Conservation (phyloP, 257 asterid species). For the Nicotiana knightiana region DNA sequence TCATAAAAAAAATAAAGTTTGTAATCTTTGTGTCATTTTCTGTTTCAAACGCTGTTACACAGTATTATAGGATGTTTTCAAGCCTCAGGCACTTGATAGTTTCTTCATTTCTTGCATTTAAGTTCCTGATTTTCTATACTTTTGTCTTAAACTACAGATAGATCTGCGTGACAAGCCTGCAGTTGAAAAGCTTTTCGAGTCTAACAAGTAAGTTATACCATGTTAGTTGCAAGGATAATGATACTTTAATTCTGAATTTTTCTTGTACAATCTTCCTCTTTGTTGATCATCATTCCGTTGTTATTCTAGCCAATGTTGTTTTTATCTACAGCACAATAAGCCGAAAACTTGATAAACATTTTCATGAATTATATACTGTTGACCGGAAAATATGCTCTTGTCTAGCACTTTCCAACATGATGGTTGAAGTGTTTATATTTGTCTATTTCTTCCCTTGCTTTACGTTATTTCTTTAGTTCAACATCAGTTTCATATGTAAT, state of each 20-base stretch:
- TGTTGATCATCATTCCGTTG: not conserved
- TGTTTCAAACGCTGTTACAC: not conserved
- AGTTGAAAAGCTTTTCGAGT: slow-evolving; percentile 70
- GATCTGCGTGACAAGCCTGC: slow-evolving; percentile 89
- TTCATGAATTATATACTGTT: not conserved
- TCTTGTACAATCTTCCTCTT: not conserved
- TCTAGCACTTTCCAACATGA: not conserved
- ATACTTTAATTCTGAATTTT: not conserved
- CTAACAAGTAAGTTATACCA: slow-evolving; percentile 57
- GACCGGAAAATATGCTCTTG: not conserved
- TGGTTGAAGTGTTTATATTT: not conserved
- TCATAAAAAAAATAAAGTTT: not conserved
- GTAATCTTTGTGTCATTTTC: not conserved
- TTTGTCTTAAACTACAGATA: slow-evolving; percentile 41
- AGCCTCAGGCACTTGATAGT: not conserved
- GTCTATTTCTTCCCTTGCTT: not conserved
- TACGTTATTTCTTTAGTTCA: not conserved
- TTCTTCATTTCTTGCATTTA: not conserved
- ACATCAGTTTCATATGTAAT: not conserved
- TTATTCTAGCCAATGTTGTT: not conserved
- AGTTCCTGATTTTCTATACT: slow-evolving; percentile 10
- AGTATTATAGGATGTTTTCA: not conserved
- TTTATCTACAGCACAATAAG: not conserved
- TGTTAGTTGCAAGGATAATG: not conserved
- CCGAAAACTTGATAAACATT: not conserved